Evolutionary conservation across 495 filamentous ascomycete genomes (phyloP), one percentile per base, ranked within the genome.

Genomic region (Penicillium paradoxum): DNA sequence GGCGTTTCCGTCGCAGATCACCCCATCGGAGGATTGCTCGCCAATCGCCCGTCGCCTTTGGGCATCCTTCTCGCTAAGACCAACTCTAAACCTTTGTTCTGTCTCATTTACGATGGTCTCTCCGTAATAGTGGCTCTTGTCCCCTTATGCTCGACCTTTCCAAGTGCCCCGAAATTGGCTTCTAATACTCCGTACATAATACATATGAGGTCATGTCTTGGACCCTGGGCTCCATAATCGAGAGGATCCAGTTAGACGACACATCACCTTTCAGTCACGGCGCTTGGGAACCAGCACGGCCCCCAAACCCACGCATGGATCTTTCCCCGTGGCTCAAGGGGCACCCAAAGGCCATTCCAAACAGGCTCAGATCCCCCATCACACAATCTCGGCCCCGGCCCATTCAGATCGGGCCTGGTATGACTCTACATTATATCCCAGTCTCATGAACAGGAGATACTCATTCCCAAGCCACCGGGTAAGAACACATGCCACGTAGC

Each of bases 1-100:
- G 69, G 63, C 62, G 65, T 65, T 69, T 67, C 66, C 66, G 68
- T 60, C 63, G 68, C 69, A 64, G 69, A 73, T 71, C 69, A 65
- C 57, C 65, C 62, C 51, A 34, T 63, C 64, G 64, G 68, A 65
- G 55, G 47, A 62, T 73, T 68, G 55, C 51, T 41, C 59, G 45
- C 70, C 66, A 73, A 73, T 73, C 43, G 53, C 45, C 57, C 43
- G 54, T 46, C 50, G 59, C 59, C 58, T 58, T 64, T 68, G 54
- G 60, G 58, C 66, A 63, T 58, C 42, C 21, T 19, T 25, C 43
- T 61, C 57, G 55, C 60, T 59, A 56, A 51, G 40, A 41, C 21
- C 60, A 66, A 66, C 63, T 64, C 57, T 66, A 66, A 60, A n/a
- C 25, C 24, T 38, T 39, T 33, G 8, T 14, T 25, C 33, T 47